A percentile compares a stretch with the other conserved stretches of the same genome.
These are phyloP conservation scores for Lathyrus oleraceus DNA, from an alignment of 306 rosid genomes.

Conservation along the genomic window DNA sequence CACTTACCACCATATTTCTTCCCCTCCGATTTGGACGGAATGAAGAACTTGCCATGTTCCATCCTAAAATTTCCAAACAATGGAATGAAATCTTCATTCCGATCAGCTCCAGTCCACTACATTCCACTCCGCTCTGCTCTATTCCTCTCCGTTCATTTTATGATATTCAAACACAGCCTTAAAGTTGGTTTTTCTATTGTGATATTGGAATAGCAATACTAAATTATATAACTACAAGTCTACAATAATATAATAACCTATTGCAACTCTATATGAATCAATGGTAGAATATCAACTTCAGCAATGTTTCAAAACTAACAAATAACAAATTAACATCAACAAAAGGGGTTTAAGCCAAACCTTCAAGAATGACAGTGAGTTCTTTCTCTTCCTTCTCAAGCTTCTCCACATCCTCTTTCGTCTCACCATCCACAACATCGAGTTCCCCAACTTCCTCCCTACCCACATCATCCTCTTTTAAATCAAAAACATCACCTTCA, in stretches of 20 bases:
- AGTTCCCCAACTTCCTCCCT: slow-evolving; percentile 24
- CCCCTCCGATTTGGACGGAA: too few species aligned
- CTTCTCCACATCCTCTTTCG: slow-evolving; percentile 41
- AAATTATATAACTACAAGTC: background rate
- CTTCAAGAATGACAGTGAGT: slow-evolving; percentile 65
- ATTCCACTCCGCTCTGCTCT: too few species aligned
- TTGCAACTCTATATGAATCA: background rate
- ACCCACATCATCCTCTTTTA: slow-evolving; percentile 40
- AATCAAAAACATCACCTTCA: slow-evolving; percentile 12
- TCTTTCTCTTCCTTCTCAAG: slow-evolving; percentile 65
- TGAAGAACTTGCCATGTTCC: too few species aligned
- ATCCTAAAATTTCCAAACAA: too few species aligned
- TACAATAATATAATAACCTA: background rate
- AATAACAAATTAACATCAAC: background rate
- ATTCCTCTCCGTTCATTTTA: too few species aligned
- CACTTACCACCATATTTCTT: too few species aligned
- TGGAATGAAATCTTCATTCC: too few species aligned
- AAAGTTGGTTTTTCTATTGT: background rate
- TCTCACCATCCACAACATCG: slow-evolving; percentile 25
- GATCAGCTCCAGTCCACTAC: too few species aligned
- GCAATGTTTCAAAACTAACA: background rate
- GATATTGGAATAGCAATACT: background rate
- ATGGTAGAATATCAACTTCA: background rate
- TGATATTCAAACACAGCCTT: too few species aligned
- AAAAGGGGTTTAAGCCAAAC: slow-evolving; percentile 35